phyloP scores from a whole-genome alignment of 192 early-diverging fungal genomes.

The Backusella morwellensis region DNA sequence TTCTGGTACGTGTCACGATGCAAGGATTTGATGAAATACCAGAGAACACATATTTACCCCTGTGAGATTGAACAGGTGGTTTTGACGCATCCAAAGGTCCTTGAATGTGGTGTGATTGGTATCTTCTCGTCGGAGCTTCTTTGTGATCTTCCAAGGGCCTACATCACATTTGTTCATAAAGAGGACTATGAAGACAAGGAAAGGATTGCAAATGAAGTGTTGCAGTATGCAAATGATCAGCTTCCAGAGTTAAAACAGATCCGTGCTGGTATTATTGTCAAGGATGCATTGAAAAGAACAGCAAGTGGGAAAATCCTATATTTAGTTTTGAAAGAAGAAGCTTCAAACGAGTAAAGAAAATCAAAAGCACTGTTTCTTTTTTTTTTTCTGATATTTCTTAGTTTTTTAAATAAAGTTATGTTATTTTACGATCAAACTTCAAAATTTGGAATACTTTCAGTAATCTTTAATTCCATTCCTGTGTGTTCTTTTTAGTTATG shows the following conservation, averaged over 20 bases:
- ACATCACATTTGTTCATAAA: neutral
- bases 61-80: slow-evolving; percentile 74
- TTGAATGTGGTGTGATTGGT: slow-evolving; percentile 36
- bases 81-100: slow-evolving; percentile 61
- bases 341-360: neutral
- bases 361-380: neutral
- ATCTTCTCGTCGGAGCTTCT: neutral
- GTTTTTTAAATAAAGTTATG: neutral
- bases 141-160: neutral
- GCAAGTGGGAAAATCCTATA: neutral
- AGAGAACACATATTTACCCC: slow-evolving; percentile 87
- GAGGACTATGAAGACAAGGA: neutral
- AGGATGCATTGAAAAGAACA: neutral
- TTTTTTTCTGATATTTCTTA: neutral
- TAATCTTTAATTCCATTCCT: too few relatives aligned
- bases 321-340: neutral
- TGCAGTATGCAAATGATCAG: neutral
- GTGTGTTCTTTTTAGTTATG: too few relatives aligned
- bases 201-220: neutral
- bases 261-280: neutral
- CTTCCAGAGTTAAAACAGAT: neutral
- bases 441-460: too few relatives aligned
- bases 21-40: slow-evolving; percentile 88
- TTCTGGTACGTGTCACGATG: slow-evolving; percentile 76
- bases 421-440: too few relatives aligned